Conservation (phyloP, 75 land plant genomes). For the Sequoiadendron giganteum region DNA sequence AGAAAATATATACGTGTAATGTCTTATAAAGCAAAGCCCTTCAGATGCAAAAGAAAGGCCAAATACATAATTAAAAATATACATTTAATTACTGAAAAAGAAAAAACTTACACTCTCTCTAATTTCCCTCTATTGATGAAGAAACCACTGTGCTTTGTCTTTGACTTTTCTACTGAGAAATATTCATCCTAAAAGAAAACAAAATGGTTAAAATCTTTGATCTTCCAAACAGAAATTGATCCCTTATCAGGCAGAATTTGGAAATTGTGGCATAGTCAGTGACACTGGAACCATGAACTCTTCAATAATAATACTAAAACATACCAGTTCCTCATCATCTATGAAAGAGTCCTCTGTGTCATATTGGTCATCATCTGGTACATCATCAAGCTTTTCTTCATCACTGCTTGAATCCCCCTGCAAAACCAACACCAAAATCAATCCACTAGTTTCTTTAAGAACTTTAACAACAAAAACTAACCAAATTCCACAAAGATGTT, state of each 20-base stretch:
- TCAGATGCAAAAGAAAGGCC: not conserved
- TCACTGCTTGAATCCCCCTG: constrained; percentile 78
- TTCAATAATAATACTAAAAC: constrained; percentile 3
- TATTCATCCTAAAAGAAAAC: constrained; percentile 74
- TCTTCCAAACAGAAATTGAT: not conserved
- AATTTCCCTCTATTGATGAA: constrained; percentile 87
- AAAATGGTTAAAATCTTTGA: not conserved
- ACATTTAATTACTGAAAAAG: not conserved
- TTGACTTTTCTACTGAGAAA: constrained; percentile 85
- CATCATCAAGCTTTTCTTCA: constrained; percentile 62
- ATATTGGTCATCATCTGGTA: constrained; percentile 96
- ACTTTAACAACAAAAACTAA: not conserved
- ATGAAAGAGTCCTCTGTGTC: constrained; percentile 99
- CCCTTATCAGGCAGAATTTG: not conserved
- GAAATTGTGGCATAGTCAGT: not conserved
- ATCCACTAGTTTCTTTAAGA: not conserved
- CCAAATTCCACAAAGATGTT: not conserved
- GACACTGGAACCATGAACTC: not conserved
- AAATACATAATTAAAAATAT: not conserved
- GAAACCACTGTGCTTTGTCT: constrained; percentile 61
- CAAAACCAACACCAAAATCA: constrained; percentile 1
- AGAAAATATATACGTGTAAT: not conserved
- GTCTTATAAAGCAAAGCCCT: not conserved
- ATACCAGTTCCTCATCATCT: constrained; percentile 91
- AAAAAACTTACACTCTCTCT: constrained; percentile 69